Conservation (phyloP, 225 moss, liverwort and hornwort species). For the Physcomitrium patens region DNA sequence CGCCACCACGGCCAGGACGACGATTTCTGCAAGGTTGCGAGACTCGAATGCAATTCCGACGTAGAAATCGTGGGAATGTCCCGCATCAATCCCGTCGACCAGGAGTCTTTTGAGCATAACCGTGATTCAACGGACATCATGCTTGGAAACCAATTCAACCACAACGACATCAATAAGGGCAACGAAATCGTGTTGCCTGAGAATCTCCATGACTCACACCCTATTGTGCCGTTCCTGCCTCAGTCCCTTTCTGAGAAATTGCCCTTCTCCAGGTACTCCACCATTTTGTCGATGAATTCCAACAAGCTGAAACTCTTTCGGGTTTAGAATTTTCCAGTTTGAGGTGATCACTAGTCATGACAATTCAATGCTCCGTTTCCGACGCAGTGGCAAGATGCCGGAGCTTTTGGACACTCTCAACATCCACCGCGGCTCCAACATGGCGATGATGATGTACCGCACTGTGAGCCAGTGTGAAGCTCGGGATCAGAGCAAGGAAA, state of each 20-base stretch:
- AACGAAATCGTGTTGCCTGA: constrained; percentile 27
- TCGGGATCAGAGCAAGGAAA: constrained; percentile 32
- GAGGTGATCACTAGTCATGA: too few relatives aligned
- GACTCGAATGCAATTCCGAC: constrained; percentile 47
- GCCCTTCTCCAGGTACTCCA: constrained; percentile 39
- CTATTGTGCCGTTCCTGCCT: constrained; percentile 46
- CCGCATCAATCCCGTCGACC: constrained; percentile 22
- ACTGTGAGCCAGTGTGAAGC: constrained; percentile 49
- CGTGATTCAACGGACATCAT: constrained; percentile 37
- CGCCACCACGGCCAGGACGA: constrained; percentile 28
- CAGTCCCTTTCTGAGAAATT: constrained; percentile 41
- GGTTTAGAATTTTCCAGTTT: too few relatives aligned
- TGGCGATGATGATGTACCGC: constrained; percentile 55
- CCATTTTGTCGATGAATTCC: neutral
- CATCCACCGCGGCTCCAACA: constrained; percentile 43
- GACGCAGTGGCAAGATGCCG: constrained; percentile 40
- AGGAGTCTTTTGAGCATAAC: constrained; percentile 37
- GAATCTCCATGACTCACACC: constrained; percentile 32
- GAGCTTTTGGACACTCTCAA: constrained; percentile 46
- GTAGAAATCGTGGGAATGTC: constrained; percentile 44
- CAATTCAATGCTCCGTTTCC: too few relatives aligned
- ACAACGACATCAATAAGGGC: constrained; percentile 26
- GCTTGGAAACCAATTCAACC: constrained; percentile 36
- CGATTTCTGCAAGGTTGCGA: constrained; percentile 49
- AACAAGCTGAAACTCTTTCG: neutral